Conservation (phyloP, 2,329 filamentous ascomycete species). For the Penicillium sp. region DNA sequence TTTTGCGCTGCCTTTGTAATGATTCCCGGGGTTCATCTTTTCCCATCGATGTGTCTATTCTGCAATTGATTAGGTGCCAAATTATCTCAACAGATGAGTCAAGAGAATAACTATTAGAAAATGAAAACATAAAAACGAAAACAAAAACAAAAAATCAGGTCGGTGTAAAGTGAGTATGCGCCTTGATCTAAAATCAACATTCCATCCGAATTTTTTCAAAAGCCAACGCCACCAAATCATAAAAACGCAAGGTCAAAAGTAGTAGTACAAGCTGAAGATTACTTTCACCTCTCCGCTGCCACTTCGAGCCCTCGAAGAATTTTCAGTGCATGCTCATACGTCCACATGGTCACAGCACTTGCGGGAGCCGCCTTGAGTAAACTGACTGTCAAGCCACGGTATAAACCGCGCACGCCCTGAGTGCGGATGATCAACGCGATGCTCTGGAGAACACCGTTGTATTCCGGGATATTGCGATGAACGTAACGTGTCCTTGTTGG, state of each 20-base stretch:
- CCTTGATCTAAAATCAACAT: background rate
- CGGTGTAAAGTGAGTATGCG: background rate
- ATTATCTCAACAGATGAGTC: too few relatives aligned
- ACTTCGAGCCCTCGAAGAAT: slow-evolving; percentile 50
- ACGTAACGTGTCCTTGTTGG: slow-evolving; percentile 77
- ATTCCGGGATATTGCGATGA: slow-evolving; percentile 84
- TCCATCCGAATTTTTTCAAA: background rate
- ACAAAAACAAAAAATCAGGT: background rate
- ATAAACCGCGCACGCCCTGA: slow-evolving; percentile 79
- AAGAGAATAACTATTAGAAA: background rate
- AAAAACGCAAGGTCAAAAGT: background rate
- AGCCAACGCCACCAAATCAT: slow-evolving; percentile 7
- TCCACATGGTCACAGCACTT: slow-evolving; percentile 91
- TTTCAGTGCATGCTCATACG: slow-evolving; percentile 75
- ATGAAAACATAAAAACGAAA: background rate
- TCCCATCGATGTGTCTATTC: background rate
- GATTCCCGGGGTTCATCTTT: background rate
- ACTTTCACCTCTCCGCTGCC: slow-evolving; percentile 7
- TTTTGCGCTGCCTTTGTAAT: background rate
- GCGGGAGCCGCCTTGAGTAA: slow-evolving; percentile 91
- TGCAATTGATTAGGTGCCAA: background rate
- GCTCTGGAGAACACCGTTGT: slow-evolving; percentile 66
- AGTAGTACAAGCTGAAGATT: background rate
- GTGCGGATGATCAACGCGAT: slow-evolving; percentile 65
- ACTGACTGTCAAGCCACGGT: slow-evolving; percentile 83